Evolutionary conservation across 148 eudicot genomes (phyloP).

Genomic region (Spergularia marina): DNA sequence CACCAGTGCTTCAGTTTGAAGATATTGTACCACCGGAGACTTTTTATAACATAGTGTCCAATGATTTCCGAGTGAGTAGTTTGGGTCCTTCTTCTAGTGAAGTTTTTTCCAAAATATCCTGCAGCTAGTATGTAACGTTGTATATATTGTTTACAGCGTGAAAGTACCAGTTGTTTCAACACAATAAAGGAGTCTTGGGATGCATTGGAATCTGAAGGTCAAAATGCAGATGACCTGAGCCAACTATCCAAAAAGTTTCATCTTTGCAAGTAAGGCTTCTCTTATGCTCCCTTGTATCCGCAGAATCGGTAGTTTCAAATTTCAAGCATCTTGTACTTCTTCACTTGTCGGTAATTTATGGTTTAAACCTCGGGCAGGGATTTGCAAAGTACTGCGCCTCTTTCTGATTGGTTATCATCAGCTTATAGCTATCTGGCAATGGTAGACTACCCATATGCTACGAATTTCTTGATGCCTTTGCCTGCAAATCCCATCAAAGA

Average conservation of each 20-base stretch:
- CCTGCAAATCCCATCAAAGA: constrained; percentile 90
- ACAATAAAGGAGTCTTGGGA: constrained; percentile 88
- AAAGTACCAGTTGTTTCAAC: constrained; percentile 76
- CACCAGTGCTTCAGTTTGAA: constrained; percentile 90
- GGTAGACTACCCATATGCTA: constrained; percentile 82
- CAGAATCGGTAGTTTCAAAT: too few relatives aligned
- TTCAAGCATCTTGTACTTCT: background rate
- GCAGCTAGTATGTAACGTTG: background rate
- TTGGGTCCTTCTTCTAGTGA: constrained; percentile 1
- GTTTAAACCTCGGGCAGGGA: constrained; percentile 44
- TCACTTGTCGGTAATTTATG: constrained; percentile 8
- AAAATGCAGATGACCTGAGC: constrained; percentile 52
- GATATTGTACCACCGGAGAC: constrained; percentile 79
- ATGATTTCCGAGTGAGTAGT: constrained; percentile 60
- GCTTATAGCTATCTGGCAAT: constrained; percentile 90
- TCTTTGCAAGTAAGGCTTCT: constrained; percentile 54
- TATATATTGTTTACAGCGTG: constrained; percentile 40
- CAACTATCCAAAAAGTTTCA: constrained; percentile 60
- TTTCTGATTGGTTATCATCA: constrained; percentile 67
- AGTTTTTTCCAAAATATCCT: background rate
- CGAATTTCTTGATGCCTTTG: constrained; percentile 76
- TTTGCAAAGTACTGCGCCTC: constrained; percentile 45
- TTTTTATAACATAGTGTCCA: constrained; percentile 74
- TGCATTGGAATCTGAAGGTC: constrained; percentile 43
- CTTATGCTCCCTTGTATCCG: background rate